These are phyloP conservation scores for Boletus rubescentipes DNA, from an alignment of 768 basidiomycete genomes.

Conservation along the genomic window DNA sequence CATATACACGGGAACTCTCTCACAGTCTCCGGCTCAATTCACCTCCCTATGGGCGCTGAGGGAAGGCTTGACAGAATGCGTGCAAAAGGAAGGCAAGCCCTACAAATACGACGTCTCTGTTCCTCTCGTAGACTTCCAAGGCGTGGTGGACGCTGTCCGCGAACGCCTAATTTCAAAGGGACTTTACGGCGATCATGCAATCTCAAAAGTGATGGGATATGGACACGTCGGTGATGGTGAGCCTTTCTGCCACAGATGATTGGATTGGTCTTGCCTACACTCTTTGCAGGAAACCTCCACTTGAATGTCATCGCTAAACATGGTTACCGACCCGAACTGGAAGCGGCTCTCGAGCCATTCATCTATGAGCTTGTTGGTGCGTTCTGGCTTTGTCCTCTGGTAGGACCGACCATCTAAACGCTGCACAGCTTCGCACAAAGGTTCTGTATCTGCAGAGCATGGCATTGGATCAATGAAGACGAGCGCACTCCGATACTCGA, in stretches of 20 bases:
- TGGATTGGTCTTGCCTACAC: background rate
- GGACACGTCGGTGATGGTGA: conserved; percentile 96
- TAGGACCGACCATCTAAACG: conserved; percentile 1
- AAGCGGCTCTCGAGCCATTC: conserved; percentile 89
- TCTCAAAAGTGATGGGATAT: conserved; percentile 87
- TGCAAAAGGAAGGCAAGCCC: conserved; percentile 89
- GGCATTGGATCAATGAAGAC: conserved; percentile 97
- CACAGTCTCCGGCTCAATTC: conserved; percentile 89
- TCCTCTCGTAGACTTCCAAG: conserved; percentile 82
- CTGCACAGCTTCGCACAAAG: conserved; percentile 63
- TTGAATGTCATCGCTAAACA: conserved; percentile 81
- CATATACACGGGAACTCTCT: conserved; percentile 87
- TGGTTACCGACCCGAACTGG: conserved; percentile 78
- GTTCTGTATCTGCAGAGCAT: conserved; percentile 96
- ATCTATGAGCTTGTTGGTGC: conserved; percentile 87
- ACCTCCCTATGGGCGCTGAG: conserved; percentile 88
- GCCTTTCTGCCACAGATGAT: conserved; percentile 24
- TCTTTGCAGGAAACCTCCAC: conserved; percentile 78
- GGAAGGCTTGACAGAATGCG: conserved; percentile 89
- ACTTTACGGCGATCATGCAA: conserved; percentile 66
- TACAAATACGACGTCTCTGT: conserved; percentile 98
- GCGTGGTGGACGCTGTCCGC: conserved; percentile 78
- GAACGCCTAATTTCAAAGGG: conserved; percentile 69
- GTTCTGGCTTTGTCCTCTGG: conserved; percentile 19
- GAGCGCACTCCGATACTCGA: conserved; percentile 85